A percentile compares a stretch with the other conserved stretches of the same genome.
phyloP scores from a whole-genome alignment of 2,329 filamentous ascomycete genomes.

The Xylariaceae sp. region DNA sequence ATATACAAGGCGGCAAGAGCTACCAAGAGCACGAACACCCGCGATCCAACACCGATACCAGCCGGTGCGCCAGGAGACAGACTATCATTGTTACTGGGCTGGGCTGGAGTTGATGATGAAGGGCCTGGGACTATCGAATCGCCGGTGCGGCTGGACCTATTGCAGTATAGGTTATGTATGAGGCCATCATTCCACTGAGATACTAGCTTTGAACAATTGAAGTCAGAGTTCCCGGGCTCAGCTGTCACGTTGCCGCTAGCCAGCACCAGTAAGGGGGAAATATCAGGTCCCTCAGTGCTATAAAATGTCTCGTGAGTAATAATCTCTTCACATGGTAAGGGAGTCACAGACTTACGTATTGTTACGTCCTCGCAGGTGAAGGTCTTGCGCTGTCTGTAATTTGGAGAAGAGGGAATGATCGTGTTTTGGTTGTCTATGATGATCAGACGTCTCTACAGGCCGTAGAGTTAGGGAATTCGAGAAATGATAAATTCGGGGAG shows the following conservation, averaged over 20 bases:
- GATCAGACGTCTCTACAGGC: too few species aligned
- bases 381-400: too few species aligned
- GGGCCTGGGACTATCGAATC: not conserved
- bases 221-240: slow-evolving; percentile 12
- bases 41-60: slow-evolving; percentile 7
- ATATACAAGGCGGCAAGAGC: too few species aligned
- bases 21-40: too few species aligned
- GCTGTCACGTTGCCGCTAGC: slow-evolving; percentile 5
- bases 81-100: not conserved
- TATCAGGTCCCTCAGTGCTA: slow-evolving; percentile 8
- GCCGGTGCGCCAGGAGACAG: slow-evolving; percentile 5
- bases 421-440: too few species aligned
- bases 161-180: slow-evolving; percentile 7
- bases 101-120: not conserved
- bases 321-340: too few species aligned
- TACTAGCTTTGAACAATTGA: slow-evolving; percentile 14
- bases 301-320: too few species aligned
- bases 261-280: slow-evolving; percentile 7
- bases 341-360: too few species aligned
- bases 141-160: slow-evolving; percentile 5
- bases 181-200: slow-evolving; percentile 2
- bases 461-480: too few species aligned
- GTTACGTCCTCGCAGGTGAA: too few species aligned
- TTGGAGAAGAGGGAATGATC: too few species aligned
- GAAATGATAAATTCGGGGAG: too few species aligned